These are phyloP conservation scores for Candida piceae DNA, from an alignment of 805 yeast genomes.

Conservation along the genomic window DNA sequence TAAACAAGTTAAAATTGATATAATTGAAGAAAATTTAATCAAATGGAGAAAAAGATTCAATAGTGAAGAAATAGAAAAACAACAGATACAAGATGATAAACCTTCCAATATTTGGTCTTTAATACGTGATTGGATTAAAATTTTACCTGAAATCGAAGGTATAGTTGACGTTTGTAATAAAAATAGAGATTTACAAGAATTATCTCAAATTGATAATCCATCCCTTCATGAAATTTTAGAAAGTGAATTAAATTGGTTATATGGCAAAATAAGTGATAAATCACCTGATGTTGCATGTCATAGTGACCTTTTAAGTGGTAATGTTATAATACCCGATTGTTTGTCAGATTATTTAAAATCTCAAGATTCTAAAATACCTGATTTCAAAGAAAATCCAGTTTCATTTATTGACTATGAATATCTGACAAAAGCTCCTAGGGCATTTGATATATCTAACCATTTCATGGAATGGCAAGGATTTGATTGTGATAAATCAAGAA, in stretches of 20 bases:
- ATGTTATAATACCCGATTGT: constrained; percentile 54
- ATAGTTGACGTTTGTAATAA: constrained; percentile 33
- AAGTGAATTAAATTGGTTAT: constrained; percentile 54
- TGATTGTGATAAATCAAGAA: constrained; percentile 55
- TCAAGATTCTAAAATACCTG: constrained; percentile 22
- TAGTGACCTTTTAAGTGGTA: constrained; percentile 71
- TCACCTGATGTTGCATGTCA: constrained; percentile 63
- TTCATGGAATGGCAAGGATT: constrained; percentile 82
- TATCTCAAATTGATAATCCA: constrained; percentile 2
- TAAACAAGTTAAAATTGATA: constrained; percentile 37
- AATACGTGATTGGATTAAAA: constrained; percentile 55
- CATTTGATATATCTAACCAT: constrained; percentile 71
- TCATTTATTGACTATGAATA: constrained; percentile 70
- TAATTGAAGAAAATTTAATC: constrained; percentile 43
- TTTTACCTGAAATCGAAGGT: constrained; percentile 48
- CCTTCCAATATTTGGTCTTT: constrained; percentile 53
- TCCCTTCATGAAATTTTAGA: constrained; percentile 34
- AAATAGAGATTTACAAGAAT: constrained; percentile 27
- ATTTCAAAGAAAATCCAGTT: constrained; percentile 33
- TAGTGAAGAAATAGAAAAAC: neutral
- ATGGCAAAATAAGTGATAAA: constrained; percentile 31
- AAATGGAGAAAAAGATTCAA: constrained; percentile 30
- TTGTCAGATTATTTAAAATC: constrained; percentile 14
- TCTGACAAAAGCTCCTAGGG: constrained; percentile 67
- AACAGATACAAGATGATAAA: constrained; percentile 15